These are phyloP conservation scores for Monosporascus sp. DNA, from an alignment of 2,329 filamentous ascomycete genomes.

Conservation along the genomic window DNA sequence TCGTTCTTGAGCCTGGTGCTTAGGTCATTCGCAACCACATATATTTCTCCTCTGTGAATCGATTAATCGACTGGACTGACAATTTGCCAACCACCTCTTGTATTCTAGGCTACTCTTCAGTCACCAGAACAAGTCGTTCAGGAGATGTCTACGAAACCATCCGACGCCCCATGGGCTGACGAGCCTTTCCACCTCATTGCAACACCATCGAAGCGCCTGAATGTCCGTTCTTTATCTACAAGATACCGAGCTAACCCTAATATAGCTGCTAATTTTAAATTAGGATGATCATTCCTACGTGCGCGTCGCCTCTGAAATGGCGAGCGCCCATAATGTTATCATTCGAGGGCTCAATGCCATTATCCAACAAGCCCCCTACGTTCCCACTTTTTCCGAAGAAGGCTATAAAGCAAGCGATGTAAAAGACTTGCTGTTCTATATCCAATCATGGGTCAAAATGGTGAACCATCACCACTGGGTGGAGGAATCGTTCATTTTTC, in stretches of 20 bases:
- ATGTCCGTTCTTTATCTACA: conserved; percentile 25
- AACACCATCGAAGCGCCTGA: conserved; percentile 27
- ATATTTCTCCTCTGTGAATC: not conserved
- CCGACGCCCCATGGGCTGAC: conserved; percentile 8
- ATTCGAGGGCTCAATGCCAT: conserved; percentile 27
- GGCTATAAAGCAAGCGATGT: conserved; percentile 11
- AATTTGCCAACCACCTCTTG: not conserved
- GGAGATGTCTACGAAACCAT: conserved; percentile 6
- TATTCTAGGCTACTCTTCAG: not conserved
- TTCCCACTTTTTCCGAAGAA: conserved; percentile 7
- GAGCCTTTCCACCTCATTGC: conserved; percentile 6
- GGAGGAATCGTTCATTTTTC: conserved; percentile 30
- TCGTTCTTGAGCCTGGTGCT: no score
- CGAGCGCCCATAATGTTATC: conserved; percentile 15
- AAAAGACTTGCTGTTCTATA: conserved; percentile 24
- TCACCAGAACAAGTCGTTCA: not conserved
- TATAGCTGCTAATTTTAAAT: not conserved
- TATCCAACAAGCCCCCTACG: conserved; percentile 24
- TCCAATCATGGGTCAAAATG: conserved; percentile 26
- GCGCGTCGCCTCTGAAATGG: conserved; percentile 15
- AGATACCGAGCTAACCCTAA: not conserved
- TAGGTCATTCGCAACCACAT: no score
- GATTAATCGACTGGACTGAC: not conserved
- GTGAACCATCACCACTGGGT: conserved; percentile 30
- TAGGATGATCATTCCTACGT: conserved; percentile 16